A percentile compares a stretch with the other conserved stretches of the same genome.
Conservation (phyloP, 768 basidiomycete genomes). For the Macrolepiota fuliginosa region DNA sequence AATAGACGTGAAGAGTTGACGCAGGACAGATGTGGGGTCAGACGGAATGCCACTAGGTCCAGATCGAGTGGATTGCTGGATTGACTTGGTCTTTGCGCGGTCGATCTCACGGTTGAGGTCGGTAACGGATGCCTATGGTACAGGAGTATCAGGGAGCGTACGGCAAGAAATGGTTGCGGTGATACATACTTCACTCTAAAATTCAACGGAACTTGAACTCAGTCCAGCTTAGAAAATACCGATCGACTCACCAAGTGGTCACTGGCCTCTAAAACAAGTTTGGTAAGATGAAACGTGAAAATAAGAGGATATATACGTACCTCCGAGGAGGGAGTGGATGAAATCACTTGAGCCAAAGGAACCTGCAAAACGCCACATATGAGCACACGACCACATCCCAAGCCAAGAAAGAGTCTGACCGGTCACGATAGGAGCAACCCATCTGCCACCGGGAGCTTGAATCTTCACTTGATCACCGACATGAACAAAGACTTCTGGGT, state of each 20-base stretch:
- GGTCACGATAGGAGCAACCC: constrained; percentile 81
- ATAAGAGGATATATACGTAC: constrained; percentile 35
- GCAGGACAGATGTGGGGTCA: constrained; percentile 47
- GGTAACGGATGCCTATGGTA: constrained; percentile 73
- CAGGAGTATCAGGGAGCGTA: neutral
- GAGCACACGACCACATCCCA: neutral
- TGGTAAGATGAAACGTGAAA: neutral
- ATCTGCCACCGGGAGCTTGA: constrained; percentile 68
- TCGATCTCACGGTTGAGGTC: constrained; percentile 81
- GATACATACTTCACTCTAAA: constrained; percentile 31
- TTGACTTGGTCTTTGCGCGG: constrained; percentile 58
- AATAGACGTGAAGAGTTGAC: constrained; percentile 57
- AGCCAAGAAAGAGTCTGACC: constrained; percentile 31
- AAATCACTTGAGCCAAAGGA: constrained; percentile 82
- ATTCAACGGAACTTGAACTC: neutral
- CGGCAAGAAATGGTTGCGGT: neutral
- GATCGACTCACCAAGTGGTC: constrained; percentile 52
- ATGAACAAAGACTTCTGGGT: constrained; percentile 78
- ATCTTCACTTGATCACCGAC: constrained; percentile 80
- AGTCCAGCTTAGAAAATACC: neutral
- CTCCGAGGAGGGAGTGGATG: constrained; percentile 69
- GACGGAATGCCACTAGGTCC: constrained; percentile 32
- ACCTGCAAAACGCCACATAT: constrained; percentile 31
- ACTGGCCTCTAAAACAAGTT: constrained; percentile 45
- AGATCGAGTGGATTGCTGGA: constrained; percentile 22